A percentile compares a stretch with the other conserved stretches of the same genome.
Evolutionary conservation across 2,329 filamentous ascomycete species (phyloP).

Genomic region (Huntiella bhutanensis): DNA sequence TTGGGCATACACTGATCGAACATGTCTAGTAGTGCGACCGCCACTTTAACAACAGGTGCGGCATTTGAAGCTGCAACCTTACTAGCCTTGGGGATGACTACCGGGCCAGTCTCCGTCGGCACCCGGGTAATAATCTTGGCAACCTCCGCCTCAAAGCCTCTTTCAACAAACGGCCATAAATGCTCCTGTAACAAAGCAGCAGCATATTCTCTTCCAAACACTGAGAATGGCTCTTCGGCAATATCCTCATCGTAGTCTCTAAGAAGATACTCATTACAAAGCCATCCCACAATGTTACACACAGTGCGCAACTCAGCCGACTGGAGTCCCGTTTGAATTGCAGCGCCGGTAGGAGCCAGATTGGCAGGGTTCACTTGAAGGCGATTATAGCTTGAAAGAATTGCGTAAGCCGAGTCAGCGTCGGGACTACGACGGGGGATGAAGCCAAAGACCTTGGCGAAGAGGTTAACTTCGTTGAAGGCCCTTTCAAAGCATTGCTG

Average conservation of each 20-base stretch:
- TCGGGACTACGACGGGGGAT: conserved; percentile 33
- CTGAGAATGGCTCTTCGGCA: conserved; percentile 31
- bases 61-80: conserved; percentile 36
- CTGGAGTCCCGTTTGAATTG: conserved; percentile 30
- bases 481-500: conserved; percentile 42
- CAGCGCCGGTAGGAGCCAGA: conserved; percentile 30
- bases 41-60: conserved; percentile 37
- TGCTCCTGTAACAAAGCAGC: conserved; percentile 36
- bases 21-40: conserved; percentile 38
- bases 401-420: conserved; percentile 30
- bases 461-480: conserved; percentile 34
- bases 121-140: conserved; percentile 34
- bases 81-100: conserved; percentile 32
- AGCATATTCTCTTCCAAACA: conserved; percentile 36
- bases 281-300: conserved; percentile 38
- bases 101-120: conserved; percentile 25
- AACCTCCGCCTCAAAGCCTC: conserved; percentile 34
- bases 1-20: conserved; percentile 48
- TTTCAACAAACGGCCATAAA: conserved; percentile 37
- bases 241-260: conserved; percentile 36
- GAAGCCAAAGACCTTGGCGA: conserved; percentile 35
- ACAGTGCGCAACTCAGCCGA: conserved; percentile 27
- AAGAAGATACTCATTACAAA: conserved; percentile 37
- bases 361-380: conserved; percentile 35
- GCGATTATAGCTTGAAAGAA: conserved; percentile 30